Evolutionary conservation across 352 stramenopile species (phyloP).

Genomic region (Phytophthora pini): DNA sequence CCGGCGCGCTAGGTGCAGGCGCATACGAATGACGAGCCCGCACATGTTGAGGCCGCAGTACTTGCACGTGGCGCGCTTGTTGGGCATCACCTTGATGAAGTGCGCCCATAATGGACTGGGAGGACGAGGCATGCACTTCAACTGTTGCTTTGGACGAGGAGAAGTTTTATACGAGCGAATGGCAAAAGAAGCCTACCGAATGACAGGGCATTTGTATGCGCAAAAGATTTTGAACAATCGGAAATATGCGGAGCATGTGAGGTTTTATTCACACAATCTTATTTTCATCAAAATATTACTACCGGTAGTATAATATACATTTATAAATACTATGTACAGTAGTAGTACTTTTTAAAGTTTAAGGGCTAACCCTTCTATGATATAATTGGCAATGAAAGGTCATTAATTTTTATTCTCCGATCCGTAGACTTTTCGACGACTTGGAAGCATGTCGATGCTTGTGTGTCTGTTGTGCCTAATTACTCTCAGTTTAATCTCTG

Average conservation of each 20-base stretch:
- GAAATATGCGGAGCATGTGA: not conserved
- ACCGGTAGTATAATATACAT: no score
- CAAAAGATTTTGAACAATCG: not conserved
- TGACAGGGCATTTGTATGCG: slow-evolving; percentile 3
- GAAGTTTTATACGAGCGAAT: slow-evolving; percentile 35
- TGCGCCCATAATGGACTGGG: slow-evolving; percentile 63
- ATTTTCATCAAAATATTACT: no score
- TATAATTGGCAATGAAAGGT: no score
- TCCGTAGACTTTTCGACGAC: not conserved
- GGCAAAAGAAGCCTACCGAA: slow-evolving; percentile 10
- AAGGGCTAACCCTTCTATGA: no score
- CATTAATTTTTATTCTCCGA: no score
- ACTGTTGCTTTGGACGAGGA: slow-evolving; percentile 32
- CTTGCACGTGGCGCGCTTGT: slow-evolving; percentile 76
- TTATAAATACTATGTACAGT: no score
- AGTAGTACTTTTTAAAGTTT: no score
- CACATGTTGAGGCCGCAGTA: slow-evolving; percentile 84
- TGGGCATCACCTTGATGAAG: slow-evolving; percentile 61
- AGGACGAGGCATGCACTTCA: slow-evolving; percentile 59
- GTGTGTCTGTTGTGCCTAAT: slow-evolving; percentile 18
- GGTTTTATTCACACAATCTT: slow-evolving; percentile 8
- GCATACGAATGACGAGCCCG: slow-evolving; percentile 72
- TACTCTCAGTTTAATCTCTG: not conserved
- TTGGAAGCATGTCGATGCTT: slow-evolving; percentile 9
- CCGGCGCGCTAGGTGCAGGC: slow-evolving; percentile 64